Evolutionary conservation across 73 alveolate genomes (phyloP).

Genomic region (Stentor roeselii): DNA sequence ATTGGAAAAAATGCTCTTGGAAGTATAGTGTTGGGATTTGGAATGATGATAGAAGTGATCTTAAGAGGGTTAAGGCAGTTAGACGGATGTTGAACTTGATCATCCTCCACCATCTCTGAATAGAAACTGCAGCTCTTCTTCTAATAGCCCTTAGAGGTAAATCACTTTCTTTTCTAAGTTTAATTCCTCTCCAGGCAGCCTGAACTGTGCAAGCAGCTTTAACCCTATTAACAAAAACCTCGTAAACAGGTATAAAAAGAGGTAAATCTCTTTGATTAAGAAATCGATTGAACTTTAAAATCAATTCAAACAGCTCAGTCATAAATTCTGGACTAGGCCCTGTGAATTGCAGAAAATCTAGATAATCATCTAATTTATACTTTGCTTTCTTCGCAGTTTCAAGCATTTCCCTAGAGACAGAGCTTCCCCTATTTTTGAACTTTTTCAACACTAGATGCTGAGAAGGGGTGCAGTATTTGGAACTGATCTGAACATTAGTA

Average conservation of each 20-base stretch:
- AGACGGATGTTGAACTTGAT: neutral
- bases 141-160: neutral
- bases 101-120: constrained; percentile 26
- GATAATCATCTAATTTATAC: neutral
- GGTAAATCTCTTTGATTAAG: neutral
- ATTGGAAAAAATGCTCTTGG: constrained; percentile 24
- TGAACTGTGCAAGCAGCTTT: constrained; percentile 26
- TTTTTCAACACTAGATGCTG: neutral
- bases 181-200: constrained; percentile 10
- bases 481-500: neutral
- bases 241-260: constrained; percentile 4
- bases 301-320: constrained; percentile 2
- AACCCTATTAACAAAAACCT: neutral
- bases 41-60: neutral
- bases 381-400: neutral
- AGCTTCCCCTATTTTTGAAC: constrained; percentile 1
- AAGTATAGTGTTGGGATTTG: neutral
- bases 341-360: constrained; percentile 6
- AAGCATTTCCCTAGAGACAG: neutral
- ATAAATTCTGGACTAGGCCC: neutral
- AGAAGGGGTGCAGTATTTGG: neutral
- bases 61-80: neutral
- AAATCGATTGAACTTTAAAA: neutral
- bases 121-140: neutral
- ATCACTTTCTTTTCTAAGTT: neutral